These are phyloP conservation scores for Emericellopsis cladophorae DNA, from an alignment of 2,329 filamentous ascomycete genomes.

Conservation along the genomic window DNA sequence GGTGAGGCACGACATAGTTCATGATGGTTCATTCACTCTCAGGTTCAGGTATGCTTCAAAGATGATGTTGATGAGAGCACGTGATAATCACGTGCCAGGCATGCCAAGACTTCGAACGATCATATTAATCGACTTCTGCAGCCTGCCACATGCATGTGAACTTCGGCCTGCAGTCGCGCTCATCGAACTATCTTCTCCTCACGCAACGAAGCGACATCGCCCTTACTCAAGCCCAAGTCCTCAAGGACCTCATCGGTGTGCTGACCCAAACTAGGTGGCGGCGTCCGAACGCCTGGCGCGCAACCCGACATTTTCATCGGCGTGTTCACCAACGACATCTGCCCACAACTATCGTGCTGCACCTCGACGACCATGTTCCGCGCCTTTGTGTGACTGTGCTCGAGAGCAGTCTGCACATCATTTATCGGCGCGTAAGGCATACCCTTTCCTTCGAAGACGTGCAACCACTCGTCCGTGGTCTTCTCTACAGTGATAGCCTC, in stretches of 20 bases:
- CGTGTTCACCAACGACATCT: conserved; percentile 82
- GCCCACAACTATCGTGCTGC: conserved; percentile 70
- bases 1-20: background rate
- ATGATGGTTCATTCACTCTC: conserved; percentile 1
- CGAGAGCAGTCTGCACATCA: conserved; percentile 73
- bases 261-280: conserved; percentile 76
- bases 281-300: conserved; percentile 59
- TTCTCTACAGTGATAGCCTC: conserved; percentile 61
- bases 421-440: conserved; percentile 92
- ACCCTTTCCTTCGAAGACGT: conserved; percentile 75
- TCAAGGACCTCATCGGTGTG: conserved; percentile 71
- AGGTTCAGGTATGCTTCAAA: background rate
- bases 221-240: conserved; percentile 45
- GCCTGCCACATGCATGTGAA: conserved; percentile 6
- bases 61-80: background rate
- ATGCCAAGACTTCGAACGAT: background rate
- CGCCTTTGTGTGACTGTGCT: conserved; percentile 73
- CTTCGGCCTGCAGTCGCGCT: too few relatives aligned
- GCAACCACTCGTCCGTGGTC: conserved; percentile 81
- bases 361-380: conserved; percentile 84
- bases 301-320: conserved; percentile 89
- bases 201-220: conserved; percentile 49
- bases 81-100: conserved; percentile 1
- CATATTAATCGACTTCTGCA: background rate
- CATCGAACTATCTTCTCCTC: conserved; percentile 52